Percentiles rank a stretch among this genome's conserved stretches.
These are phyloP conservation scores for Sarcocystis neurona DNA, from an alignment of 169 alveolate genomes.

Conservation along the genomic window DNA sequence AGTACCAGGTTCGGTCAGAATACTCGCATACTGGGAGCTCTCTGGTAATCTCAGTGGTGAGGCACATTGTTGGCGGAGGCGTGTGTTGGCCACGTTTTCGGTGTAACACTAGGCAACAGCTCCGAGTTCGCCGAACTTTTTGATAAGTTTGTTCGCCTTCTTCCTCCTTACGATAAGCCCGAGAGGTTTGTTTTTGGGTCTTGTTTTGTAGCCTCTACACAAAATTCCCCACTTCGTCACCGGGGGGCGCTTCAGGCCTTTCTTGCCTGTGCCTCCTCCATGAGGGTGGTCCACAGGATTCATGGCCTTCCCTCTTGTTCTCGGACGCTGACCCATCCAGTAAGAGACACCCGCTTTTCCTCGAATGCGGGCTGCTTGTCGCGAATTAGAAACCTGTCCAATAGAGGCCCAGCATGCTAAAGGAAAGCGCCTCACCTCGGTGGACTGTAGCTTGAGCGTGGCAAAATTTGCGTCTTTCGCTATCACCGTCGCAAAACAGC, in stretches of 20 bases:
- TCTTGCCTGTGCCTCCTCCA: slow-evolving; percentile 85
- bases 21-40: too few relatives aligned
- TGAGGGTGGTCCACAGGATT: slow-evolving; percentile 86
- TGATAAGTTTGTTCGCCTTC: slow-evolving; percentile 78
- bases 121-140: slow-evolving; percentile 75
- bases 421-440: slow-evolving; percentile 86
- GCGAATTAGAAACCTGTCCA: slow-evolving; percentile 83
- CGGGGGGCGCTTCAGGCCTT: slow-evolving; percentile 80
- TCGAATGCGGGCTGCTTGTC: slow-evolving; percentile 71
- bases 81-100: too few relatives aligned
- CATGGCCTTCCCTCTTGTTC: slow-evolving; percentile 86
- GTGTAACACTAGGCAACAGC: too few relatives aligned
- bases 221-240: slow-evolving; percentile 85
- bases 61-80: too few relatives aligned
- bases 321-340: slow-evolving; percentile 84
- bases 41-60: too few relatives aligned
- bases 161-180: slow-evolving; percentile 81
- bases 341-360: slow-evolving; percentile 45
- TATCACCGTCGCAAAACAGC: slow-evolving; percentile 81
- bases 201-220: slow-evolving; percentile 78
- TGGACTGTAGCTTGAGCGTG: slow-evolving; percentile 83
- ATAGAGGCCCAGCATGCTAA: slow-evolving; percentile 88
- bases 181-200: slow-evolving; percentile 79
- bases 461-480: slow-evolving; percentile 80
- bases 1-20: too few relatives aligned